Conservation (phyloP, 768 basidiomycete species). For the Podaxis sp. region DNA sequence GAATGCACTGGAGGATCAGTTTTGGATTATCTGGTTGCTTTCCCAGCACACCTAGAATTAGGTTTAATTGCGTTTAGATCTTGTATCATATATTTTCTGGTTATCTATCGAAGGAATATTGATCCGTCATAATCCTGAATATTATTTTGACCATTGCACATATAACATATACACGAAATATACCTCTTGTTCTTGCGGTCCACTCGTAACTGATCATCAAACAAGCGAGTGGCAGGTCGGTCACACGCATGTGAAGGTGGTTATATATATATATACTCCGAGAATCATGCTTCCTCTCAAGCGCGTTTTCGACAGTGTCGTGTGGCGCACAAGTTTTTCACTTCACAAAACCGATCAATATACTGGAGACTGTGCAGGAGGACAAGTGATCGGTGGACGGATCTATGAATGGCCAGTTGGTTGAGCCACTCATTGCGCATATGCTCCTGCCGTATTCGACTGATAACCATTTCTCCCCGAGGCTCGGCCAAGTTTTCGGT, state of each 20-base stretch:
- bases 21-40: neutral
- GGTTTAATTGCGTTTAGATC: neutral
- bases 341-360: neutral
- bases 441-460: slow-evolving; percentile 2
- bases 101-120: neutral
- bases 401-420: neutral
- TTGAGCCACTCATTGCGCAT: neutral
- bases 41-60: neutral
- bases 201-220: slow-evolving; percentile 4
- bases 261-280: neutral
- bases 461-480: slow-evolving; percentile 1
- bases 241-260: neutral
- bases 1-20: slow-evolving; percentile 12
- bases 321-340: neutral
- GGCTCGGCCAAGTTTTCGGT: slow-evolving; percentile 1
- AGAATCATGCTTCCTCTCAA: neutral
- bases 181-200: neutral
- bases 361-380: neutral
- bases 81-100: neutral
- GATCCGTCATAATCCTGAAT: slow-evolving; percentile 8
- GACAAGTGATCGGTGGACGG: neutral
- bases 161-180: neutral
- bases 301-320: neutral
- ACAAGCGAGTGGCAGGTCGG: neutral
- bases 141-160: neutral